A percentile compares a stretch with the other conserved stretches of the same genome.
These are phyloP conservation scores for Ustilago vetiveriae DNA, from an alignment of 1,284 basidiomycete genomes.

Conservation along the genomic window DNA sequence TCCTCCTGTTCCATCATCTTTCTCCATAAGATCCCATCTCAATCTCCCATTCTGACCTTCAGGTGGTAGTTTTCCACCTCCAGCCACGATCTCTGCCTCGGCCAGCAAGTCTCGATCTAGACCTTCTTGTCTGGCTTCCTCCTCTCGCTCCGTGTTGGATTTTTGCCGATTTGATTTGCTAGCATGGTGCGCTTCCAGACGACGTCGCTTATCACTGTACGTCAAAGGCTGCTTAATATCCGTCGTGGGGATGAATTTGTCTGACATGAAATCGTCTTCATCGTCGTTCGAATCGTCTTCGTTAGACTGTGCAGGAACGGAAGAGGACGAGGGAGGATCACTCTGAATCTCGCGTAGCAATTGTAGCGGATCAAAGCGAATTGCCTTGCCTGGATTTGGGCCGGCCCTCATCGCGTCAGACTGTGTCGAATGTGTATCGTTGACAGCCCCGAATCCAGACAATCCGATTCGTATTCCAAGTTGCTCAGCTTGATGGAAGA, in stretches of 20 bases:
- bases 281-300: slow-evolving; percentile 13
- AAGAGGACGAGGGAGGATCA: background rate
- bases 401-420: background rate
- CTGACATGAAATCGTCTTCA: slow-evolving; percentile 47
- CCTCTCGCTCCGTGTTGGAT: slow-evolving; percentile 21
- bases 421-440: background rate
- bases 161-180: background rate
- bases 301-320: background rate
- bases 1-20: background rate
- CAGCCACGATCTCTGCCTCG: slow-evolving; percentile 46
- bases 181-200: slow-evolving; percentile 21
- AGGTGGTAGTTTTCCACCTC: slow-evolving; percentile 29
- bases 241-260: slow-evolving; percentile 23
- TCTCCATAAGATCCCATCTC: slow-evolving; percentile 28
- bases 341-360: slow-evolving; percentile 28
- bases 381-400: background rate
- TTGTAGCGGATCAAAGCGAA: slow-evolving; percentile 12
- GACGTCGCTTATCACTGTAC: slow-evolving; percentile 27
- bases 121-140: slow-evolving; percentile 32
- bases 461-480: too few relatives aligned
- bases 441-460: too few relatives aligned
- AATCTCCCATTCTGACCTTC: slow-evolving; percentile 13
- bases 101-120: slow-evolving; percentile 39
- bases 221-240: slow-evolving; percentile 24
- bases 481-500: too few relatives aligned